Evolutionary conservation across 768 basidiomycete species (phyloP).

Genomic region (Psilocybe tampanensis): DNA sequence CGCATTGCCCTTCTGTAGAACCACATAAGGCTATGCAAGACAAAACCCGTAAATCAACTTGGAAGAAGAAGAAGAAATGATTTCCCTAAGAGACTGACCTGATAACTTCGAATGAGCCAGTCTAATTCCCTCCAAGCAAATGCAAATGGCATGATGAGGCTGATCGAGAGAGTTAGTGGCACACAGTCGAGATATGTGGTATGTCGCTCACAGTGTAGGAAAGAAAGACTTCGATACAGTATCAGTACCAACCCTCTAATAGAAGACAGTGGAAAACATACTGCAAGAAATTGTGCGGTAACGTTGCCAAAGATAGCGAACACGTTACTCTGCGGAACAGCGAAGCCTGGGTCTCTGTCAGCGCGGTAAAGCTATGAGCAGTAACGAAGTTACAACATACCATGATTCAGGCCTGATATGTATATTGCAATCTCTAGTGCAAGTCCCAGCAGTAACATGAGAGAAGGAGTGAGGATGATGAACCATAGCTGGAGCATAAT

Average conservation of each 20-base stretch:
- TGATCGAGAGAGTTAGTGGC: constrained; percentile 17
- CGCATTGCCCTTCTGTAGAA: constrained; percentile 53
- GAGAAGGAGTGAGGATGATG: constrained; percentile 37
- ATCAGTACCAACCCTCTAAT: background rate
- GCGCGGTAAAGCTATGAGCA: background rate
- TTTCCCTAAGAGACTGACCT: constrained; percentile 47
- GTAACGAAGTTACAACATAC: constrained; percentile 29
- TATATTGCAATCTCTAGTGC: constrained; percentile 47
- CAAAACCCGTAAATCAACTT: background rate
- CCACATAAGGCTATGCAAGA: constrained; percentile 57
- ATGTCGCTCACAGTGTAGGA: constrained; percentile 45
- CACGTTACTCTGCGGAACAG: constrained; percentile 49
- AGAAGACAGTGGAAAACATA: constrained; percentile 16
- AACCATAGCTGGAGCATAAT: constrained; percentile 35
- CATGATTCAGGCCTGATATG: constrained; percentile 43
- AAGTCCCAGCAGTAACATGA: constrained; percentile 49
- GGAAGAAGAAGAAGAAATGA: no score
- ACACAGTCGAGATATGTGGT: background rate
- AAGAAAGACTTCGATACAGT: constrained; percentile 51
- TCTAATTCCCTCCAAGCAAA: constrained; percentile 54
- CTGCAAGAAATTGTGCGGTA: constrained; percentile 50
- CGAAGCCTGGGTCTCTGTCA: constrained; percentile 47
- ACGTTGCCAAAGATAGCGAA: constrained; percentile 54
- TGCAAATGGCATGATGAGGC: constrained; percentile 51
- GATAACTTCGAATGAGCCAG: constrained; percentile 56